Evolutionary conservation across 768 basidiomycete genomes (phyloP).

Genomic region (Russula foetens): DNA sequence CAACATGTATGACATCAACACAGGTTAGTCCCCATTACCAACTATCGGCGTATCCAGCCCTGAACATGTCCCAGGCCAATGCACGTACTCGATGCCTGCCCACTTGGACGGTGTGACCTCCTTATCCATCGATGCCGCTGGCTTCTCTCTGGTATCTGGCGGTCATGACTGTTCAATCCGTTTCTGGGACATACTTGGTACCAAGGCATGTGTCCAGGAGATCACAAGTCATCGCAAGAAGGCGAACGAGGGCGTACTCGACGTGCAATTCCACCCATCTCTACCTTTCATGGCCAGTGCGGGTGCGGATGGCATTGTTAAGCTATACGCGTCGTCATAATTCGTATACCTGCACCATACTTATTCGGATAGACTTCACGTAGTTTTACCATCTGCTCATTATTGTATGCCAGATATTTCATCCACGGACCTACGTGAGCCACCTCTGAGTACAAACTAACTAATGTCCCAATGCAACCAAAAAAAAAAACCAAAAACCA

Average conservation of each 20-base stretch:
- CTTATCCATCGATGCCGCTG: slow-evolving; percentile 78
- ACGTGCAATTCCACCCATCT: slow-evolving; percentile 76
- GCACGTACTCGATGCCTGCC: slow-evolving; percentile 82
- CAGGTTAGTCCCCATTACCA: slow-evolving; percentile 45
- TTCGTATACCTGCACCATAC: slow-evolving; percentile 3
- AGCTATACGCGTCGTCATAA: slow-evolving; percentile 83
- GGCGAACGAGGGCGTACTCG: slow-evolving; percentile 84
- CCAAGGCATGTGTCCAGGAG: slow-evolving; percentile 81
- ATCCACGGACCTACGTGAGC: neutral
- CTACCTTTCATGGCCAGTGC: slow-evolving; percentile 86
- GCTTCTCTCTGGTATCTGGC: slow-evolving; percentile 81
- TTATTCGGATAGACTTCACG: slow-evolving; percentile 3
- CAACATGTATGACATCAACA: slow-evolving; percentile 76
- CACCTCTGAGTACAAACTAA: neutral
- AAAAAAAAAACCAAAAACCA: neutral
- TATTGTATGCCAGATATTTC: slow-evolving; percentile 8
- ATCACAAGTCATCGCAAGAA: slow-evolving; percentile 84
- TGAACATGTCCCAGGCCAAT: slow-evolving; percentile 48
- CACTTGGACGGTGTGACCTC: slow-evolving; percentile 92
- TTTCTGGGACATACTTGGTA: slow-evolving; percentile 87
- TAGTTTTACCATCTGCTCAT: slow-evolving; percentile 13
- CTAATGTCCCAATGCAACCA: neutral
- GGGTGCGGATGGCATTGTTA: slow-evolving; percentile 93
- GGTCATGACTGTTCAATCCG: slow-evolving; percentile 92
- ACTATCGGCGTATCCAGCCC: neutral